These are phyloP conservation scores for Eleusine coracana DNA, from an alignment of 176 grass and related monocot species.

Conservation along the genomic window DNA sequence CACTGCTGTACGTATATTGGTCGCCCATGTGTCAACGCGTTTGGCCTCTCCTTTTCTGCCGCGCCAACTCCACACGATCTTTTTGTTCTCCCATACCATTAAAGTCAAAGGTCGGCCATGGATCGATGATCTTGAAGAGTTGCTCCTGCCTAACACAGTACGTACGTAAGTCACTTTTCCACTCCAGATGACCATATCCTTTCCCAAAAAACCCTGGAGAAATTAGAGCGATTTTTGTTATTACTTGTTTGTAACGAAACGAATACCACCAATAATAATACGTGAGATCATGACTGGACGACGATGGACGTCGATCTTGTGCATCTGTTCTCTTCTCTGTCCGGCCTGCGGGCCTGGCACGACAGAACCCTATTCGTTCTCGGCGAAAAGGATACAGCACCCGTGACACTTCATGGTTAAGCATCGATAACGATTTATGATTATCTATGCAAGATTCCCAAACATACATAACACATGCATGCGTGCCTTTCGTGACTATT, in stretches of 20 bases:
- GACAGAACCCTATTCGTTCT: neutral
- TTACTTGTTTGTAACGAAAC: neutral
- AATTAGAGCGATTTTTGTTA: neutral
- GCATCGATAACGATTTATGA: neutral
- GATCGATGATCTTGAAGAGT: neutral
- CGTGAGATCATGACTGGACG: too few relatives aligned
- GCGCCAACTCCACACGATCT: neutral
- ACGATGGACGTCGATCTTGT: neutral
- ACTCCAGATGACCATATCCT: neutral
- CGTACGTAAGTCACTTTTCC: neutral
- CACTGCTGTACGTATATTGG: too few relatives aligned
- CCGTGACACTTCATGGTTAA: slow-evolving; percentile 9
- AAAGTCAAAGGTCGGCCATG: slow-evolving; percentile 18
- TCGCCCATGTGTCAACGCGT: slow-evolving; percentile 34
- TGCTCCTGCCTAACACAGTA: slow-evolving; percentile 2
- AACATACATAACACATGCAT: neutral
- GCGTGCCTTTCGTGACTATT: neutral
- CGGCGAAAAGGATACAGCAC: neutral
- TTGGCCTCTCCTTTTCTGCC: slow-evolving; percentile 34
- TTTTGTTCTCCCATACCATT: neutral
- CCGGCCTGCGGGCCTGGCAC: neutral
- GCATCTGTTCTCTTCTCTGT: neutral
- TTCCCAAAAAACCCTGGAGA: neutral
- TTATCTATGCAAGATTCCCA: neutral
- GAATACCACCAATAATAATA: neutral